Percentiles rank a stretch among this genome's conserved stretches.
These are phyloP conservation scores for Tirmania nivea DNA, from an alignment of 495 filamentous ascomycete species.

Conservation along the genomic window DNA sequence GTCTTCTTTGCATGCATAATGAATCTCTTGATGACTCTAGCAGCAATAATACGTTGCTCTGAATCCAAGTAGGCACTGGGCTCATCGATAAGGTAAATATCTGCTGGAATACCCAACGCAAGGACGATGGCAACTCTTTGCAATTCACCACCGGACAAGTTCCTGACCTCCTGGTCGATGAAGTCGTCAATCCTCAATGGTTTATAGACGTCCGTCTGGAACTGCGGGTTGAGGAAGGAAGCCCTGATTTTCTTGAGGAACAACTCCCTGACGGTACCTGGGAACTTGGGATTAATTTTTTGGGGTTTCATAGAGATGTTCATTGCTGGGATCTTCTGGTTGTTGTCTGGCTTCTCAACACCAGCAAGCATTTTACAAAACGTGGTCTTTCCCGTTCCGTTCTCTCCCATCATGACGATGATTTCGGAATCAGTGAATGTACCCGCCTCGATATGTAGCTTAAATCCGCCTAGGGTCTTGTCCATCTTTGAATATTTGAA, in stretches of 20 bases:
- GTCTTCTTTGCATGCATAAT: constrained; percentile 99
- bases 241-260: constrained; percentile 97
- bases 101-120: constrained; percentile 82
- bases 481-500: constrained; percentile 79
- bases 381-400: constrained; percentile 87
- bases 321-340: constrained; percentile 61
- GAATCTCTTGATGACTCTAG: constrained; percentile 95
- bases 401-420: constrained; percentile 98
- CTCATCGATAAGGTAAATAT: constrained; percentile 97
- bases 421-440: constrained; percentile 95
- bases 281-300: constrained; percentile 95
- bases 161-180: constrained; percentile 97
- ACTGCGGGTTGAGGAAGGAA: constrained; percentile 85
- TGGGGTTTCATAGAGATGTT: constrained; percentile 98
- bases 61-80: constrained; percentile 89
- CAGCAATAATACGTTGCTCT: constrained; percentile 93
- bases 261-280: constrained; percentile 80
- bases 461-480: constrained; percentile 82
- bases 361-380: constrained; percentile 94
- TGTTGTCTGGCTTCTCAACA: constrained; percentile 68
- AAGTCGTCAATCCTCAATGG: constrained; percentile 94
- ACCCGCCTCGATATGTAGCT: constrained; percentile 58
- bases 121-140: constrained; percentile 96
- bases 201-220: constrained; percentile 99
- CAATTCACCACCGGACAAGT: constrained; percentile 95